Percentiles rank a stretch among this genome's conserved stretches.
phyloP scores from a whole-genome alignment of 2,329 filamentous ascomycete species.

The Alternaria arbusti region DNA sequence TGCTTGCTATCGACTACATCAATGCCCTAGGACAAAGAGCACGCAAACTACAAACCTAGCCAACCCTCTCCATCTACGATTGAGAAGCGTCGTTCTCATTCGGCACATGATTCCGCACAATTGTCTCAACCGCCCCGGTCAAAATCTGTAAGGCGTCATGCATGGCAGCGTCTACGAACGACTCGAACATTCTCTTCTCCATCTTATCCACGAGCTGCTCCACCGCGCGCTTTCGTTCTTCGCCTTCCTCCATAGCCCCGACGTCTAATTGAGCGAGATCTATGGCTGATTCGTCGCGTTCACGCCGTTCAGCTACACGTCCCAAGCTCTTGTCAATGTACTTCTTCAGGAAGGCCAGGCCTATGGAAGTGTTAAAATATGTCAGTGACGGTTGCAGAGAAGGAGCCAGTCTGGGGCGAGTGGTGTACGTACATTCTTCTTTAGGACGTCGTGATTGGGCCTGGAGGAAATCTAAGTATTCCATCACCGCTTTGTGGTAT shows the following conservation, averaged over 20 bases:
- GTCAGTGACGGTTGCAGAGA: background rate
- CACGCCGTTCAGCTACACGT: background rate
- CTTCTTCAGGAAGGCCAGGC: background rate
- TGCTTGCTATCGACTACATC: too few relatives aligned
- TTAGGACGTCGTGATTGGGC: background rate
- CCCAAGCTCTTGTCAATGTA: background rate
- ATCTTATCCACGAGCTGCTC: background rate
- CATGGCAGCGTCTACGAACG: background rate
- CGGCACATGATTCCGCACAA: background rate
- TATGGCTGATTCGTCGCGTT: background rate
- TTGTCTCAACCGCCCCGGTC: background rate
- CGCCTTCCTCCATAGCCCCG: background rate
- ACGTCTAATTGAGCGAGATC: background rate
- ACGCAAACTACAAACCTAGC: background rate
- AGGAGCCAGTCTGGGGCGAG: background rate
- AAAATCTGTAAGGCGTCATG: background rate
- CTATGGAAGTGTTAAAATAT: background rate
- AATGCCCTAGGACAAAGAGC: background rate
- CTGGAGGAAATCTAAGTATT: background rate
- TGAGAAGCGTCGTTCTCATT: background rate
- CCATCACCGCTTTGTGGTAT: background rate
- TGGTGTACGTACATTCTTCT: background rate
- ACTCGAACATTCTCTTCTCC: background rate
- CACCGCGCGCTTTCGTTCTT: background rate
- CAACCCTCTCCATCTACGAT: background rate